Evolutionary conservation across 805 yeast species (phyloP), one percentile per base, ranked within the genome.

Genomic region (Lachancea fermentati): DNA sequence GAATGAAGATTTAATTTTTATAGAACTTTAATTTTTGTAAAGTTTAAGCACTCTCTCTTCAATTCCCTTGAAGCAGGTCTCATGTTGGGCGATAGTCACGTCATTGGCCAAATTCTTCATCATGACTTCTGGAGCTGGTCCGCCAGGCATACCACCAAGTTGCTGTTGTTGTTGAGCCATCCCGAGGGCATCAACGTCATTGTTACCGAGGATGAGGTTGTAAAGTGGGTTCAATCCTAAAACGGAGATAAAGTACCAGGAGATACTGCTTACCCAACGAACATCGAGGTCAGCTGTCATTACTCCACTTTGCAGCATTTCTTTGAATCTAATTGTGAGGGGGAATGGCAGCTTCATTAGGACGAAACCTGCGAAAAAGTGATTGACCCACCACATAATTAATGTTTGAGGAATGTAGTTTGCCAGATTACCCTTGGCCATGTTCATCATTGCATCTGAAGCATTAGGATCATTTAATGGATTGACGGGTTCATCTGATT

Each of bases 381-480:
- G 85, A 55, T 85, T 86, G 45, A 91, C 91, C 96, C 97, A 93
- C 55, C 88, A 87, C 96, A 93, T 89, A 48, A 89, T 83, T 30
- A 89, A 61, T 0, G 96, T 86, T 65, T 93, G 97, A 2, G 97
- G 97, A 14, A 88, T 75, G 58, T 81, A 85, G 62, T 79, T 85
- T 56, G 89, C 81, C 48, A 87, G 66, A 57, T 87, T 89, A 6
- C 82, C 81, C 57, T 87, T 87, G 43, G 88, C 75, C 81, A 85
- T 80, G 35, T 72, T 73, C 69, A 81, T 70, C 71, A 93, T 66
- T 16, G 80, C 76, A 41, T 88, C 96, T 45, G 81, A 72, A 19
- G 81, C 71, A 35, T 70, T 68, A 3, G 94, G 81, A 52, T 86
- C 95, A 2, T 77, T 62, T 34, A 87, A 70, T 14, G 91, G 86